Conservation (phyloP, 371 early-diverging fungal genomes). For the Rhizomucor miehei region DNA sequence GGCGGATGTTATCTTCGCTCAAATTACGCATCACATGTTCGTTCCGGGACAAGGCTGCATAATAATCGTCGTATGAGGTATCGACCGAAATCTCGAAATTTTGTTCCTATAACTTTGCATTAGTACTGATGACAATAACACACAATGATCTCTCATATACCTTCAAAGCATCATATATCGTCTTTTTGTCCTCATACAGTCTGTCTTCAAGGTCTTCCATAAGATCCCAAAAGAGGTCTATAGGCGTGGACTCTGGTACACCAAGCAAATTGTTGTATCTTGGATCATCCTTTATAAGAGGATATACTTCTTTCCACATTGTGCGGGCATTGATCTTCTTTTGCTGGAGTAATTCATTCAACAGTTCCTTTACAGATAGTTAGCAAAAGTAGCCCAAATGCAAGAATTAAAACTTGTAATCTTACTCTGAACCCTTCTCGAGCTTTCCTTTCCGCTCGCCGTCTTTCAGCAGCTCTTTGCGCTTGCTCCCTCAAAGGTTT, state of each 20-base stretch:
- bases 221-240: conserved; percentile 91
- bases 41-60: conserved; percentile 21
- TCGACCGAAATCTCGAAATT: conserved; percentile 53
- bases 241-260: conserved; percentile 79
- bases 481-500: conserved; percentile 48
- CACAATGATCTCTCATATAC: conserved; percentile 16
- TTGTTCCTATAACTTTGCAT: conserved; percentile 9
- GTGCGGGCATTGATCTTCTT: conserved; percentile 66
- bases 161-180: conserved; percentile 59
- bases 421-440: conserved; percentile 63
- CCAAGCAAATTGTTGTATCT: conserved; percentile 77
- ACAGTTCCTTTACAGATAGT: conserved; percentile 37
- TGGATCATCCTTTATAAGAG: conserved; percentile 66
- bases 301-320: conserved; percentile 85
- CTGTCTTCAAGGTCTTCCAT: conserved; percentile 79
- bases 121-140: too few species aligned
- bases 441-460: conserved; percentile 66
- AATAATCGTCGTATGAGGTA: conserved; percentile 52
- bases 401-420: too few species aligned
- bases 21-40: conserved; percentile 22
- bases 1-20: conserved; percentile 35
- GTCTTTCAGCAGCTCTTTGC: conserved; percentile 28
- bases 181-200: conserved; percentile 67
- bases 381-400: background rate
- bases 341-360: conserved; percentile 53